phyloP scores from a whole-genome alignment of 306 rosid genomes.

The Cucumis hystrix region DNA sequence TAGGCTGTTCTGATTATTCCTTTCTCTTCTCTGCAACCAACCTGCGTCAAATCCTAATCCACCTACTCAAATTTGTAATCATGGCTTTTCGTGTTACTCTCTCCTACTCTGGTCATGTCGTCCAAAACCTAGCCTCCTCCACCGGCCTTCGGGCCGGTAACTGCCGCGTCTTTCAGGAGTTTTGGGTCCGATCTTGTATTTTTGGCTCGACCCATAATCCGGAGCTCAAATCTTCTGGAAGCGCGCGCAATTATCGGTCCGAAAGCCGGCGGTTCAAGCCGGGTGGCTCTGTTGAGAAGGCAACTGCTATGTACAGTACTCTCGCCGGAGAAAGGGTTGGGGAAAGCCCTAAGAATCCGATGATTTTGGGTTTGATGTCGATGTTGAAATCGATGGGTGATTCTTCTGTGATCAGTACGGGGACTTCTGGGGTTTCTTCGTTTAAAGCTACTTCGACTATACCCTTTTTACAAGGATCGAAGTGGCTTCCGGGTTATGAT shows the following conservation, averaged over 20 bases:
- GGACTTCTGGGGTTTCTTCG: conserved; percentile 43
- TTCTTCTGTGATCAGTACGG: conserved; percentile 26
- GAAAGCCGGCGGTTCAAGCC: conserved; percentile 15
- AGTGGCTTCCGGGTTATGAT: conserved; percentile 64
- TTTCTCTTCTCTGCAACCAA: conserved; percentile 14
- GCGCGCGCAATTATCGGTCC: conserved; percentile 30
- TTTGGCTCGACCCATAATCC: conserved; percentile 36
- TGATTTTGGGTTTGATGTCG: conserved; percentile 51
- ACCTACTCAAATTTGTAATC: conserved; percentile 17
- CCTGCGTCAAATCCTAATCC: conserved; percentile 31
- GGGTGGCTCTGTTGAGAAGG: conserved; percentile 10
- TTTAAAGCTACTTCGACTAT: conserved; percentile 42
- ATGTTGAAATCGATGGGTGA: conserved; percentile 59
- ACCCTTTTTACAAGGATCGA: conserved; percentile 57
- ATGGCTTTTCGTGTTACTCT: conserved; percentile 82
- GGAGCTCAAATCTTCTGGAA: conserved; percentile 30
- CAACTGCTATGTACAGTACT: conserved; percentile 27
- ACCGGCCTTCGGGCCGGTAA: conserved; percentile 43
- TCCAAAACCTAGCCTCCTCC: conserved; percentile 62
- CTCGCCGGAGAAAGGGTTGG: conserved; percentile 52
- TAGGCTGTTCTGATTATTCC: conserved; percentile 26
- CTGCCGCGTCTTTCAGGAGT: conserved; percentile 52
- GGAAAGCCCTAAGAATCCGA: conserved; percentile 31
- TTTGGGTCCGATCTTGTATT: conserved; percentile 44
- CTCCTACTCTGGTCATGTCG: conserved; percentile 62